These are phyloP conservation scores for Amaranthus cruentus DNA, from an alignment of 148 eudicot species.

Conservation along the genomic window DNA sequence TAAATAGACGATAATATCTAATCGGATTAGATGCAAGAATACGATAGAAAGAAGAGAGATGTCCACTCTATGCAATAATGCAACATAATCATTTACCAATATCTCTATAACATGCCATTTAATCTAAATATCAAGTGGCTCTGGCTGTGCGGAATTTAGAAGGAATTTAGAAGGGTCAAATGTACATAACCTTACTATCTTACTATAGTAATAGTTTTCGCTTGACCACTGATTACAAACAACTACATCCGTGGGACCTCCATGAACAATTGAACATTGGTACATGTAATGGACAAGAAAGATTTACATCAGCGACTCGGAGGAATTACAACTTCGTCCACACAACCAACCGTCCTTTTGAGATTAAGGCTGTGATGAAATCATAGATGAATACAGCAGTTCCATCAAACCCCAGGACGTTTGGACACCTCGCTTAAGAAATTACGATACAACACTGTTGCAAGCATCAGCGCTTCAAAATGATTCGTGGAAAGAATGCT, in stretches of 20 bases:
- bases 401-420: background rate
- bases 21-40: too few relatives aligned
- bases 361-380: background rate
- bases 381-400: background rate
- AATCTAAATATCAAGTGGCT: too few relatives aligned
- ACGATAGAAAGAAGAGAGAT: too few relatives aligned
- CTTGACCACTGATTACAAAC: background rate
- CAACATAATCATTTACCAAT: too few relatives aligned
- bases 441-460: background rate
- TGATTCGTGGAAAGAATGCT: slow-evolving; percentile 3
- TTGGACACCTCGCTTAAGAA: background rate
- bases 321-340: background rate
- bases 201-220: too few relatives aligned
- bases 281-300: background rate
- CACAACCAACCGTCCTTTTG: background rate
- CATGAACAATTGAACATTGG: too few relatives aligned
- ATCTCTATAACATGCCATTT: too few relatives aligned
- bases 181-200: too few relatives aligned
- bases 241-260: slow-evolving; percentile 4
- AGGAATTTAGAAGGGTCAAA: too few relatives aligned
- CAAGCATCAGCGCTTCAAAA: background rate
- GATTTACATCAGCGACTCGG: background rate
- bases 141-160: too few relatives aligned
- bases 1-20: too few relatives aligned
- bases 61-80: too few relatives aligned